Conservation (phyloP, 441 rosid species). For the Populus hybrid region DNA sequence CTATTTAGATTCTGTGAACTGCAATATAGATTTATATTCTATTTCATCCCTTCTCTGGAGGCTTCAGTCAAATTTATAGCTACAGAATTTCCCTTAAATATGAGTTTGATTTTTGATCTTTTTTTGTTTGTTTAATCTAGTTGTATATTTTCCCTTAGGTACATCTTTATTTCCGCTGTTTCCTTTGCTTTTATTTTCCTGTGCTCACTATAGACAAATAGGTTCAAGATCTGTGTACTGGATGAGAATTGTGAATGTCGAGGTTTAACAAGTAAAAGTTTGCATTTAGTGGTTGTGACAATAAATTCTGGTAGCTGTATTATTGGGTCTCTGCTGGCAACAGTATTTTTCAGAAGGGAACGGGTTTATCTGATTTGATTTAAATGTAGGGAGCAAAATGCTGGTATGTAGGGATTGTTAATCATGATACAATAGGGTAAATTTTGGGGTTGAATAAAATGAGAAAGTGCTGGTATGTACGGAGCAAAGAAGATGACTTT, state of each 20-base stretch:
- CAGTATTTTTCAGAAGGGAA: not conserved
- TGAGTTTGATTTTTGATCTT: not conserved
- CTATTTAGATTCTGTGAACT: not conserved
- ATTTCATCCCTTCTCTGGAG: conserved; percentile 1
- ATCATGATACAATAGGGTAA: not conserved
- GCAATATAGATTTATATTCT: not conserved
- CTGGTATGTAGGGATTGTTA: not conserved
- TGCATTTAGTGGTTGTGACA: not conserved
- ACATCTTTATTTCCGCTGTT: not conserved
- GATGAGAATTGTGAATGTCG: not conserved
- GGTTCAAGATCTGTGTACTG: not conserved
- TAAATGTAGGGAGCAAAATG: not conserved
- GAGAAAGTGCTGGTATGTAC: not conserved
- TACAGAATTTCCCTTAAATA: not conserved
- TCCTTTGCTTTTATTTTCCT: not conserved
- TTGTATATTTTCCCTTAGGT: not conserved
- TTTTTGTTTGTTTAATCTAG: not conserved
- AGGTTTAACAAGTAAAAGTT: not conserved
- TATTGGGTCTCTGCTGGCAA: not conserved
- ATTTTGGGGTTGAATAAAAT: not conserved
- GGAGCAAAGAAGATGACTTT: not conserved
- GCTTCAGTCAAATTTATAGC: not conserved
- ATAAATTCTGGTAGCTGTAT: not conserved
- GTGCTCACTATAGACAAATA: not conserved
- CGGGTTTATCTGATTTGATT: not conserved